A percentile compares a stretch with the other conserved stretches of the same genome.
These are phyloP conservation scores for Sporopachydermia quercuum DNA, from an alignment of 805 yeast genomes.

Conservation along the genomic window DNA sequence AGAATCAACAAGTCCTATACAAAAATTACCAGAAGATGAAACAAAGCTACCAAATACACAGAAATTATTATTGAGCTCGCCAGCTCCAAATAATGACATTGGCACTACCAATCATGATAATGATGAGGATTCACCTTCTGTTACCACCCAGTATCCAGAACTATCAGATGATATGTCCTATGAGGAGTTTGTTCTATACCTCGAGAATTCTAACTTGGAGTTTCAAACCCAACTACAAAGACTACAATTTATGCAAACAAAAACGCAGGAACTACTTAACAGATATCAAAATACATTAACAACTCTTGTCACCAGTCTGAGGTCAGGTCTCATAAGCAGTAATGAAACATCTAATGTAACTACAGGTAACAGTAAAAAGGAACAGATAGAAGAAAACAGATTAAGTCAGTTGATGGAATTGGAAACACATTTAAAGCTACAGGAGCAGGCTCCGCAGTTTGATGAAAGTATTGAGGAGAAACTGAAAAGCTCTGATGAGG, in stretches of 20 bases:
- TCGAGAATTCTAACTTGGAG: slow-evolving; percentile 6
- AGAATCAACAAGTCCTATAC: background rate
- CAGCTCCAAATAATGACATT: too few species aligned
- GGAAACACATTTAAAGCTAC: background rate
- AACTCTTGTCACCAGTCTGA: slow-evolving; percentile 3
- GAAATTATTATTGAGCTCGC: too few species aligned
- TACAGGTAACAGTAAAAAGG: background rate
- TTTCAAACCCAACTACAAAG: slow-evolving; percentile 10
- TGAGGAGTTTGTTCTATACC: background rate
- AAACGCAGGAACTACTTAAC: slow-evolving; percentile 6
- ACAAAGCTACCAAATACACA: too few species aligned
- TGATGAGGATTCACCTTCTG: background rate
- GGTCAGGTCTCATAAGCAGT: background rate
- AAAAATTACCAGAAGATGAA: background rate
- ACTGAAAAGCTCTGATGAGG: background rate
- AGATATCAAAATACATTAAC: slow-evolving; percentile 8
- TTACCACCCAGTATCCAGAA: background rate
- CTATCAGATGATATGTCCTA: background rate
- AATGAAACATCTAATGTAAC: too few species aligned
- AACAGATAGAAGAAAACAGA: background rate
- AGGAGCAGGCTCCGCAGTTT: background rate
- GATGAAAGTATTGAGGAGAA: slow-evolving; percentile 1
- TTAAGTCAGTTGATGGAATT: background rate
- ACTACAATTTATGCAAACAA: slow-evolving; percentile 8
- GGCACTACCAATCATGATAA: too few species aligned